Evolutionary conservation across 1,284 basidiomycete species (phyloP), one percentile per base, ranked within the genome.

Genomic region (Leccinum cinnamomeum): DNA sequence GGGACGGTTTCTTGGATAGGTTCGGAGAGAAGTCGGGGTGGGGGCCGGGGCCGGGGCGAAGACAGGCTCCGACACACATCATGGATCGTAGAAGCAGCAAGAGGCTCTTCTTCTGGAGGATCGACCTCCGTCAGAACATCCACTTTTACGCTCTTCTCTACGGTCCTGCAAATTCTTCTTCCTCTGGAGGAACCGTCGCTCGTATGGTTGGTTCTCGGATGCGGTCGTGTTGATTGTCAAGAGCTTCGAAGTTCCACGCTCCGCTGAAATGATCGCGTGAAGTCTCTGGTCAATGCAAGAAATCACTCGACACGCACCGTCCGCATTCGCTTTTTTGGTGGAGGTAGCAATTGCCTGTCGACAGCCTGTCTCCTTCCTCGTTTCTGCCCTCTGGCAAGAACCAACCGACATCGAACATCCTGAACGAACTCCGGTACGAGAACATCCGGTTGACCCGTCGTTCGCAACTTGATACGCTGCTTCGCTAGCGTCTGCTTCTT

Each of bases 361-460:
- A 80, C 65, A 7, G 78, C 74, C 25, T 77, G 73, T 25, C 84
- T 80, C 16, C 83, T 86, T 55, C 82, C 82, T 41, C 87, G 81
- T 67, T 85, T 84, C 53, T 85, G 83, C 33, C 89, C 8, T 86
- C 79, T 8, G 94, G 92, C 16, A 97, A 77, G 16, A 97, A 93
- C 95, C 95, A 97, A 2, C 95, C 95, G 20, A 82, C 79, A 66
- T 97, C 89, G 77, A 97, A 97, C 76, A 89, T 79, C 71, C 81
- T 85, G 81, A 97, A 97, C 44, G 90, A 90, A 60, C 86, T 85
- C 65, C 84, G 82, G 53, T 83, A 79, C 79, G n/a, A 84, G 82
- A 8, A 66, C 78, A 59, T 70, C 82, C 7, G 77, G 68, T 44
- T 77, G 78, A 16, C 76, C 74, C 3, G 62, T 33, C 37, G 44